These are phyloP conservation scores for Pulveroboletus sp. DNA, from an alignment of 768 basidiomycete genomes.

Conservation along the genomic window DNA sequence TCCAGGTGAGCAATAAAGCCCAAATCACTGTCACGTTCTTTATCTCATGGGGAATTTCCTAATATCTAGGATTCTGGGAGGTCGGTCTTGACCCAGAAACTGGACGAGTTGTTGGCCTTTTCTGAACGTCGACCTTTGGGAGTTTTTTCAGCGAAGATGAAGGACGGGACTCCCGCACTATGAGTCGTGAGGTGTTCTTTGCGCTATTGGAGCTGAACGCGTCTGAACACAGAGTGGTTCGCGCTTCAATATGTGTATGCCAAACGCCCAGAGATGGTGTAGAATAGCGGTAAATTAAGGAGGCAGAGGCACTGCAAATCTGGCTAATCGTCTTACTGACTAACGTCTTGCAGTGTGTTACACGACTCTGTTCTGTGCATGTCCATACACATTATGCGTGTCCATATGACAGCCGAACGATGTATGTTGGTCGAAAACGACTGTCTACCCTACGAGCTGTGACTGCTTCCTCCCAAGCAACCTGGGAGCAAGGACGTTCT, in stretches of 20 bases:
- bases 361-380: conserved; percentile 3
- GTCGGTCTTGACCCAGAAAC: conserved; percentile 75
- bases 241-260: conserved; percentile 39
- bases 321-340: background rate
- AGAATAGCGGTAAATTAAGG: conserved; percentile 7
- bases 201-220: conserved; percentile 11
- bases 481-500: conserved; percentile 19
- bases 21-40: background rate
- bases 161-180: background rate
- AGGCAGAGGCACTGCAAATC: background rate
- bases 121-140: conserved; percentile 40
- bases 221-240: conserved; percentile 38
- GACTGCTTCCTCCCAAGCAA: conserved; percentile 33
- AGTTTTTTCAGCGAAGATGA: conserved; percentile 19
- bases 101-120: conserved; percentile 82
- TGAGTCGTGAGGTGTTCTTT: conserved; percentile 13
- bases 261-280: conserved; percentile 9
- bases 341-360: background rate
- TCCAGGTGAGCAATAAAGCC: conserved; percentile 51
- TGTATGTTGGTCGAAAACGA: background rate
- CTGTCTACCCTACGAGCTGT: background rate
- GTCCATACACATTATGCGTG: conserved; percentile 8
- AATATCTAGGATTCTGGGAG: conserved; percentile 76
- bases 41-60: conserved; percentile 10
- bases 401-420: conserved; percentile 3